Evolutionary conservation across 768 basidiomycete species (phyloP).

Genomic region (Leccinum longicurvipes): DNA sequence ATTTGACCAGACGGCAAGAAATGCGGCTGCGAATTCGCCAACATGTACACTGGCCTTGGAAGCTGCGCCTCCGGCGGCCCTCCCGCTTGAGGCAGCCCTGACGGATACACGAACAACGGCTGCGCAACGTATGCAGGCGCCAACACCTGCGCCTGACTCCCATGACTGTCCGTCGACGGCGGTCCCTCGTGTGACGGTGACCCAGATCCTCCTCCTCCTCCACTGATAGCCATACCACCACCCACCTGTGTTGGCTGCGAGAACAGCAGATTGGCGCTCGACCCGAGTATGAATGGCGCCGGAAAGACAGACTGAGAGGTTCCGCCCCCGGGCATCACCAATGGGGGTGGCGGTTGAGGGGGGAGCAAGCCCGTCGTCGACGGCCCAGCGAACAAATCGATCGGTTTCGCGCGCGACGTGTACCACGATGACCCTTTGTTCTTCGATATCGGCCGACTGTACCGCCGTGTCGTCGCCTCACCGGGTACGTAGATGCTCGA

Average conservation of each 20-base stretch:
- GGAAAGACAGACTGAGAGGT: conserved; percentile 9
- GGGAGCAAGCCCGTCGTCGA: conserved; percentile 31
- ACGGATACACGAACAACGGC: conserved; percentile 29
- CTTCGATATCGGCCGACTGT: conserved; percentile 27
- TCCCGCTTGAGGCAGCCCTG: conserved; percentile 30
- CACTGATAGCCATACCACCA: not conserved
- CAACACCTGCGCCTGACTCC: conserved; percentile 24
- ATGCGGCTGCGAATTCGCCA: conserved; percentile 24
- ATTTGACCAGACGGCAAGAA: conserved; percentile 19
- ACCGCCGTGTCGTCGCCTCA: conserved; percentile 26
- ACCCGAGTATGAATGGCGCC: conserved; percentile 31
- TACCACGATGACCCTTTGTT: conserved; percentile 30
- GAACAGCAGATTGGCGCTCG: conserved; percentile 30
- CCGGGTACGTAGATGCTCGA: conserved; percentile 49
- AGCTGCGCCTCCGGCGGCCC: conserved; percentile 20
- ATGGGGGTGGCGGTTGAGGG: conserved; percentile 7
- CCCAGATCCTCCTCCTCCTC: conserved; percentile 17
- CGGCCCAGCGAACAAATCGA: conserved; percentile 32
- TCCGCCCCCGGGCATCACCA: not conserved
- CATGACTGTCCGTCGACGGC: conserved; percentile 32
- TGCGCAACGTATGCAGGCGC: conserved; percentile 31
- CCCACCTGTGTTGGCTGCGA: conserved; percentile 14
- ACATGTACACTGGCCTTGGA: conserved; percentile 30
- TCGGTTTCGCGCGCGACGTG: conserved; percentile 22
- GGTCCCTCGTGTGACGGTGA: conserved; percentile 32